These are phyloP conservation scores for Cryphonectria naterciae DNA, from an alignment of 2,329 filamentous ascomycete species.

Conservation along the genomic window DNA sequence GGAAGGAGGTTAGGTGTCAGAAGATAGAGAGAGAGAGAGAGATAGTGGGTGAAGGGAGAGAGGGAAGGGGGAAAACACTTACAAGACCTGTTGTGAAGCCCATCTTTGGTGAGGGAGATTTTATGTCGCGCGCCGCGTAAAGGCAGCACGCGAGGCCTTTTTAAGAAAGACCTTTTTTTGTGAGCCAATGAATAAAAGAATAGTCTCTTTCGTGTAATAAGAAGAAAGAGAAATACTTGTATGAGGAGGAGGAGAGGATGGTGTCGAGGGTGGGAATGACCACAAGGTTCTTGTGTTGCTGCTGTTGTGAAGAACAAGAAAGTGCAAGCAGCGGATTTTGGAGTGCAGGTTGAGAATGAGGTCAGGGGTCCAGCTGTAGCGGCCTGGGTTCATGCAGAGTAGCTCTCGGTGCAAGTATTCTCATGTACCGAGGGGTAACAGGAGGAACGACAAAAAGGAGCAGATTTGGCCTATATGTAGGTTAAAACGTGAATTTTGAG, in stretches of 20 bases:
- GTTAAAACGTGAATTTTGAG: neutral
- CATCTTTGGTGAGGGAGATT: conserved; percentile 51
- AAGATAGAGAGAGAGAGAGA: conserved; percentile 6
- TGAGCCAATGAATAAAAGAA: conserved; percentile 4
- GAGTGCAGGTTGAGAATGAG: conserved; percentile 10
- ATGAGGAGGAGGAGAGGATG: neutral
- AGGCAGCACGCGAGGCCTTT: conserved; percentile 34
- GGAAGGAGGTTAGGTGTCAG: conserved; percentile 18
- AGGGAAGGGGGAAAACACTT: conserved; percentile 41
- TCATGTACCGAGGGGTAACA: neutral
- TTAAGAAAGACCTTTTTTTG: neutral
- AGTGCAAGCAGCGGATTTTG: neutral
- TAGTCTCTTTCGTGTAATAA: neutral
- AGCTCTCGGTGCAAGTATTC: neutral
- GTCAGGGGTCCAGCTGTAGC: conserved; percentile 7
- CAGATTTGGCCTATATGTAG: neutral
- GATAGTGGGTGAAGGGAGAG: neutral
- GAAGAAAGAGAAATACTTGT: neutral
- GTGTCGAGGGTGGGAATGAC: neutral
- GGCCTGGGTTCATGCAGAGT: neutral
- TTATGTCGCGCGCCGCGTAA: conserved; percentile 12
- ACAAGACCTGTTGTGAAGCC: conserved; percentile 78
- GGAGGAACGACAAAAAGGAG: neutral
- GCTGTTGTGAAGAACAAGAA: conserved; percentile 5
- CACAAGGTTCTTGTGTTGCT: conserved; percentile 5